These are phyloP conservation scores for Trichoderma koningiopsis DNA, from an alignment of 2,329 filamentous ascomycete species.

Conservation along the genomic window DNA sequence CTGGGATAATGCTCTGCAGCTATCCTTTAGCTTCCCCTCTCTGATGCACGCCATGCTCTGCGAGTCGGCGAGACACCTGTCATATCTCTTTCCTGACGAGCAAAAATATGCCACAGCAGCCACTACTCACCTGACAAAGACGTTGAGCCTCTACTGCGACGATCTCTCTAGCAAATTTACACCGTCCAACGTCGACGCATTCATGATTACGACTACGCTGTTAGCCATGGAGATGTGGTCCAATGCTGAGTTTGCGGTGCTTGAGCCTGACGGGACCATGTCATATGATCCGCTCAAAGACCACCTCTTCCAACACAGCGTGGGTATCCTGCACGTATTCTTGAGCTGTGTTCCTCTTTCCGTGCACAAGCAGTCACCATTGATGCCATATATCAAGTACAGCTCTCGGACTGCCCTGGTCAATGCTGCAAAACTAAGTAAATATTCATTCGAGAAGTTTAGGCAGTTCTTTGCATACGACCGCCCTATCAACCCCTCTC, in stretches of 20 bases:
- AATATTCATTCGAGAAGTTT: not conserved
- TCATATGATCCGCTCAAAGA: not conserved
- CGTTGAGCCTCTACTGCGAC: not conserved
- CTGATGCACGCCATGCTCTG: conserved; percentile 3
- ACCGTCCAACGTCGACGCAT: not conserved
- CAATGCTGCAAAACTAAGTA: not conserved
- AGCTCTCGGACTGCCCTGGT: not conserved
- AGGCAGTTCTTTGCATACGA: not conserved
- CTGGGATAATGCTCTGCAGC: not conserved
- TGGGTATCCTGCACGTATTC: not conserved
- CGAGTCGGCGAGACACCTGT: not conserved
- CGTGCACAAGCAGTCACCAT: not conserved
- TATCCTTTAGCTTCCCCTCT: conserved; percentile 3
- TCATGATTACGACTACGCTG: not conserved
- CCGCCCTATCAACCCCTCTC: not conserved
- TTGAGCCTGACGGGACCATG: not conserved
- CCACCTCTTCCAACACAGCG: not conserved
- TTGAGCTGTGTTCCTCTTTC: not conserved
- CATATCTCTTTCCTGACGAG: not conserved
- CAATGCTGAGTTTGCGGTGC: not conserved
- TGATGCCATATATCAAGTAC: not conserved
- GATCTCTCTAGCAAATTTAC: not conserved
- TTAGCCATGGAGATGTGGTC: not conserved
- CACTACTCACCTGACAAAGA: not conserved
- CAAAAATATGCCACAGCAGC: not conserved